phyloP scores from a whole-genome alignment of 2,329 filamentous ascomycete genomes.

The Talaromyces sp. region DNA sequence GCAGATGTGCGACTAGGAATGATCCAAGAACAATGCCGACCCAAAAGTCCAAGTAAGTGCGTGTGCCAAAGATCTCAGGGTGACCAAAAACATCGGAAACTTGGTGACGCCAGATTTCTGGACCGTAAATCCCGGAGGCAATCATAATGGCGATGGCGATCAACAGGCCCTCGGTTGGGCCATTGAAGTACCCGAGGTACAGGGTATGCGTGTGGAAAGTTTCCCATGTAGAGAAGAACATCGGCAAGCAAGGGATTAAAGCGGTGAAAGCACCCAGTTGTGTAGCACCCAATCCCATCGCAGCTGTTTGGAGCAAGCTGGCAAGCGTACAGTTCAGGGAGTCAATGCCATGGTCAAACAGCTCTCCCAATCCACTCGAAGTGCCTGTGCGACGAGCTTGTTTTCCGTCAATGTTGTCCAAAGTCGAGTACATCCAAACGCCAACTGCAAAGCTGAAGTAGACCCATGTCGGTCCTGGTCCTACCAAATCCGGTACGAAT shows the following conservation, averaged over 20 bases:
- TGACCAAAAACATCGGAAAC: slow-evolving; percentile 66
- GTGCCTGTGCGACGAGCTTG: slow-evolving; percentile 92
- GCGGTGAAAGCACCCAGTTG: slow-evolving; percentile 86
- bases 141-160: slow-evolving; percentile 84
- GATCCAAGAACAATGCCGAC: slow-evolving; percentile 63
- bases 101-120: slow-evolving; percentile 76
- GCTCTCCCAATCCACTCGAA: slow-evolving; percentile 87
- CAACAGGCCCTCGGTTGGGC: slow-evolving; percentile 90
- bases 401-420: slow-evolving; percentile 99
- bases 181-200: slow-evolving; percentile 94
- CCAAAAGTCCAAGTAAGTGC: slow-evolving; percentile 85
- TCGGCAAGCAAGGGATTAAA: slow-evolving; percentile 83
- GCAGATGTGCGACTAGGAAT: slow-evolving; percentile 70
- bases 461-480: slow-evolving; percentile 83
- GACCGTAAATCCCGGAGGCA: slow-evolving; percentile 80
- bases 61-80: slow-evolving; percentile 59
- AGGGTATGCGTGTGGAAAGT: slow-evolving; percentile 98
- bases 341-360: slow-evolving; percentile 98
- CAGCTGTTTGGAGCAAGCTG: slow-evolving; percentile 82
- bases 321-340: slow-evolving; percentile 95
- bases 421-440: slow-evolving; percentile 97
- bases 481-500: slow-evolving; percentile 82
- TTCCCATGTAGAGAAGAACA: slow-evolving; percentile 99
- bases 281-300: slow-evolving; percentile 84
- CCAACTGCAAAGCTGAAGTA: slow-evolving; percentile 95